Evolutionary conservation across 179 eudicot species (phyloP), one percentile per base, ranked within the genome.

Genomic region (Silene noctiflora): DNA sequence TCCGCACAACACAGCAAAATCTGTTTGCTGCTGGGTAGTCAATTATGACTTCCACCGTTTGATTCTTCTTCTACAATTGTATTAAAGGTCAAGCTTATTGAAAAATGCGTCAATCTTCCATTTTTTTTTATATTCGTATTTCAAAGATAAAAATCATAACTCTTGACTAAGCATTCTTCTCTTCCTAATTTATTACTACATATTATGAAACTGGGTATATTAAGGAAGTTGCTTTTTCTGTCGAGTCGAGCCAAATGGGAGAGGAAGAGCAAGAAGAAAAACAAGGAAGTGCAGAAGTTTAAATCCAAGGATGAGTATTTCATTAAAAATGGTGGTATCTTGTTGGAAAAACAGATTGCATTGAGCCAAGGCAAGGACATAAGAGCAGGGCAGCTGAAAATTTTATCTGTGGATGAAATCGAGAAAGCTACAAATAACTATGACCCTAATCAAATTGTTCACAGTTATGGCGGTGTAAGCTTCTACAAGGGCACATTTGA

Each of bases 301-400:
- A 65, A 71, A 16, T 5, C 33, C 1, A 71, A 48, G 25, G 72
- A 78, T 9, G 72, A 53, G n/a, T 72, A 67, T 39, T 58, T 73
- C 61, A 68, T 67, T 3, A 69, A 31, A 73, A 79, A 79, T 46
- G 77, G 81, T 3, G 69, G 61, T 1, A 58, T 79, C n/a, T 67
- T 79, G 69, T 72, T 79, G 33, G 61, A 73, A 59, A 78, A 78
- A 59, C 77, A 73, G 17, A 67, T 73, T 24, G 81, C 81, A 59
- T 10, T 78, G 19, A 78, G 73, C 69, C 27, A 58, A 53, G 81
- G 73, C 29, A 69, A 21, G 44, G 42, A 25, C 9, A 39, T 10
- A 3, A 44, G 75, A 19, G 14, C 69, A 67, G 25, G 62, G 6
- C 74, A 59, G 42, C n/a, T 78, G 20, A 78, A 56, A 19, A 44